phyloP scores from a whole-genome alignment of 208 protist genomes.

The Strigomonas culicis region DNA sequence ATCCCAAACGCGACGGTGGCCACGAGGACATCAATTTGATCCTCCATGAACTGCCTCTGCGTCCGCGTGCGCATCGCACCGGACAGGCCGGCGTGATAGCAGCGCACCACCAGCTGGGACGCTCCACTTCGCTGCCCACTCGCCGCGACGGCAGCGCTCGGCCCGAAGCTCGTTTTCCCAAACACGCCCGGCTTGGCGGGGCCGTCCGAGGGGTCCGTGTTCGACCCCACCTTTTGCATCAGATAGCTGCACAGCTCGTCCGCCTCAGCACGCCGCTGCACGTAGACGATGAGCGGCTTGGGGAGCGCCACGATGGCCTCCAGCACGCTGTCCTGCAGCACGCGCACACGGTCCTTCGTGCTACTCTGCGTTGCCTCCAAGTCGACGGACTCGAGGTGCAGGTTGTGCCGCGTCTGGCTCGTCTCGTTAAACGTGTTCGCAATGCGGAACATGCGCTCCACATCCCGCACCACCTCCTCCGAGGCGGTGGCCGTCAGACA shows the following conservation, averaged over 20 bases:
- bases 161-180: neutral
- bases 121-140: neutral
- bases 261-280: conserved; percentile 72
- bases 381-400: conserved; percentile 53
- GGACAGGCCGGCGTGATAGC: conserved; percentile 78
- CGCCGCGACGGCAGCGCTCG: neutral
- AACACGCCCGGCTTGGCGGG: neutral
- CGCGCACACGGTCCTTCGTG: neutral
- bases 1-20: conserved; percentile 98
- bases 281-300: conserved; percentile 88
- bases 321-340: conserved; percentile 20
- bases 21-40: conserved; percentile 89
- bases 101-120: conserved; percentile 38
- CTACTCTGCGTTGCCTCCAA: conserved; percentile 20
- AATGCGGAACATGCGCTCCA: conserved; percentile 67
- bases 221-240: neutral
- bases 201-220: neutral
- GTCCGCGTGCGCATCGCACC: conserved; percentile 37
- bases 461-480: conserved; percentile 67
- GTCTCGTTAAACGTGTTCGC: conserved; percentile 34
- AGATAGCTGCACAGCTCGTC: conserved; percentile 54
- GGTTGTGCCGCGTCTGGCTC: conserved; percentile 50
- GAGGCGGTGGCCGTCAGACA: conserved; percentile 89
- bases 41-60: conserved; percentile 87
- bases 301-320: conserved; percentile 60